Evolutionary conservation across 1,139 yeast genomes (phyloP).

Genomic region (Yamadazyma diddensiae): DNA sequence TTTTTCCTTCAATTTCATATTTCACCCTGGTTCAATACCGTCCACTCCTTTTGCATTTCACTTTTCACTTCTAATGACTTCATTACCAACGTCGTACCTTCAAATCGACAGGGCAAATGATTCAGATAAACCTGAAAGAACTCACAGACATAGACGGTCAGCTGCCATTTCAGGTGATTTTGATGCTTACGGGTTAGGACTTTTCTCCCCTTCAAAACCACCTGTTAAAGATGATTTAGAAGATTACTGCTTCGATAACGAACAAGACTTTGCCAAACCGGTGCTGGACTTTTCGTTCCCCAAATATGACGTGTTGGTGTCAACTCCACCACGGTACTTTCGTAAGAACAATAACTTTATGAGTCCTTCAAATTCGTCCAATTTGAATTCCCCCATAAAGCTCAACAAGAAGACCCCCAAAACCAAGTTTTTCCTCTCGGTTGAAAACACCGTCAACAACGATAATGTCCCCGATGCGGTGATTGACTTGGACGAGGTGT

Average conservation of each 20-base stretch:
- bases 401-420: slow-evolving; percentile 23
- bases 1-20: too few species aligned
- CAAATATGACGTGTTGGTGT: slow-evolving; percentile 8
- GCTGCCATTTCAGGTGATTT: slow-evolving; percentile 76
- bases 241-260: slow-evolving; percentile 33
- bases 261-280: slow-evolving; percentile 32
- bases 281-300: slow-evolving; percentile 34
- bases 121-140: too few species aligned
- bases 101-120: too few species aligned
- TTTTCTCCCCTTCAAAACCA: slow-evolving; percentile 25
- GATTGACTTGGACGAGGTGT: slow-evolving; percentile 60
- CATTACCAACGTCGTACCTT: too few species aligned
- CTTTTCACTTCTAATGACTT: too few species aligned
- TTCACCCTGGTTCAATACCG: too few species aligned
- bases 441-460: slow-evolving; percentile 27
- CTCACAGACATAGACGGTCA: slow-evolving; percentile 66
- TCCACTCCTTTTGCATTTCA: too few species aligned
- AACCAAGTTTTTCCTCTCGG: slow-evolving; percentile 31
- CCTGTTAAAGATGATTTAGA: slow-evolving; percentile 15
- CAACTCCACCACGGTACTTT: slow-evolving; percentile 18
- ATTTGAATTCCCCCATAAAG: slow-evolving; percentile 38
- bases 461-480: slow-evolving; percentile 58
- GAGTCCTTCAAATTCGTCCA: slow-evolving; percentile 11
- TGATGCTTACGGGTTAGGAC: slow-evolving; percentile 45
- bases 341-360: too few species aligned